Base-by-base conservation (phyloP, 2,329 filamentous ascomycete genomes). In the Chrysoporthe puriensis region DNA sequence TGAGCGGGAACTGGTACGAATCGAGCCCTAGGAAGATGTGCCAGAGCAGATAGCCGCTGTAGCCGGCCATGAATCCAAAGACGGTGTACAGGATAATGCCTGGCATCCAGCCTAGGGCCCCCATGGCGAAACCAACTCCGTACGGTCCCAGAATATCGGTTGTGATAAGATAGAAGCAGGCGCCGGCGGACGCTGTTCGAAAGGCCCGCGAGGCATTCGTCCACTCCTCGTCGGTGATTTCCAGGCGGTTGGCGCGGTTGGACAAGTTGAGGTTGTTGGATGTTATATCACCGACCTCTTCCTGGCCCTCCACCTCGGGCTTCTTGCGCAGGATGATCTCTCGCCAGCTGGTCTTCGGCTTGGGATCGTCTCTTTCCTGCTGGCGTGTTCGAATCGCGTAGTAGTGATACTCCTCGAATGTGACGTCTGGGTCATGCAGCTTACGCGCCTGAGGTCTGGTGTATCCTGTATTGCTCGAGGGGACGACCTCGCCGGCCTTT, bases 121-220 rank as follows among this genome's bases (percentile, higher is more conserved):
- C 72, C 65, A 76, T 73, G 18, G 74, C 74, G 57, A 69, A 77
- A 2, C 77, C 77, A 18, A 80, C 76, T 21, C 78, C 79, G 66
- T 77, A 82, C 1, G 81, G 81, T 0, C 82, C 82, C 8, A 83
- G 73, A 58, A 83, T 80, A 69, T 83, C 82, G 0, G 82, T 84
- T 3, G 82, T 83, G 71, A 84, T 83, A 58, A 84, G 75, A 62
- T 82, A 83, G 70, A 85, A 85, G 50, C 79, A 75, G 26, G 81
- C 79, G 13, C 81, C 80, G 74, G 79, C 78, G 1, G 78, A 78
- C 0, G 82, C 82, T 0, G 82, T 84, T 4, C 83, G 76, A 61
- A 82, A 70, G 1, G 80, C 79, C 18, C 83, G 79, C 32, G 79
- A 80, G 4, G 83, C 83, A 66, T 81, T 80, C 18, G 74, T 75